A percentile compares a stretch with the other conserved stretches of the same genome.
These are phyloP conservation scores for Fragaria nilgerrensis DNA, from an alignment of 306 rosid genomes.

Conservation along the genomic window DNA sequence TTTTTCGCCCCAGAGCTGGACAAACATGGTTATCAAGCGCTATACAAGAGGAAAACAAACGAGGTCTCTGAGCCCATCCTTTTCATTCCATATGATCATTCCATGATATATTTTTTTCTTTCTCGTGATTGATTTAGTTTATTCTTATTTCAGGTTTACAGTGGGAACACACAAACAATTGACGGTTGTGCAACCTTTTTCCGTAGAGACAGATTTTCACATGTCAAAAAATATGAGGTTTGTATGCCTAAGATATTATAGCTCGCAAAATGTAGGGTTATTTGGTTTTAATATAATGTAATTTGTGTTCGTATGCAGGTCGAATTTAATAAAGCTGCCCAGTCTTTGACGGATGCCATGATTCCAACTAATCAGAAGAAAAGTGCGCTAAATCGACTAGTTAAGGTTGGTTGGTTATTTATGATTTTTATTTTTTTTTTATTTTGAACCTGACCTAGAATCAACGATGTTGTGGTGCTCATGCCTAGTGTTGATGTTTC, in stretches of 20 bases:
- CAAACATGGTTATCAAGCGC: constrained; percentile 88
- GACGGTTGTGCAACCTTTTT: constrained; percentile 99
- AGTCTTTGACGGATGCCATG: constrained; percentile 86
- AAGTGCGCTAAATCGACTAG: constrained; percentile 81
- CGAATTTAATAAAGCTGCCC: constrained; percentile 97
- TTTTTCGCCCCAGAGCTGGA: constrained; percentile 89
- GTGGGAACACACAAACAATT: constrained; percentile 51
- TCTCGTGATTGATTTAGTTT: constrained; percentile 15
- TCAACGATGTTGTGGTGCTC: constrained; percentile 7
- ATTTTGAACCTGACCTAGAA: neutral
- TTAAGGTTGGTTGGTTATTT: constrained; percentile 56
- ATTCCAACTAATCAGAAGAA: constrained; percentile 84
- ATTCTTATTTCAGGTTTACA: constrained; percentile 54
- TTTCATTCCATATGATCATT: neutral
- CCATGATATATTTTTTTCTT: constrained; percentile 5
- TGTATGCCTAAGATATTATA: neutral
- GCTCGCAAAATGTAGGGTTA: neutral
- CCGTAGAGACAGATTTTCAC: constrained; percentile 94
- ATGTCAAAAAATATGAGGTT: constrained; percentile 97
- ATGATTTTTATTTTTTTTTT: neutral
- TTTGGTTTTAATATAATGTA: constrained; percentile 16
- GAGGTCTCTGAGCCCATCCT: constrained; percentile 55
- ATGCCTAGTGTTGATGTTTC: constrained; percentile 21
- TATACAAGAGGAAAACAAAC: constrained; percentile 81
- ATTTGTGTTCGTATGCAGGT: constrained; percentile 61